phyloP scores from a whole-genome alignment of 331 rosid species.

The Stylosanthes scabra region DNA sequence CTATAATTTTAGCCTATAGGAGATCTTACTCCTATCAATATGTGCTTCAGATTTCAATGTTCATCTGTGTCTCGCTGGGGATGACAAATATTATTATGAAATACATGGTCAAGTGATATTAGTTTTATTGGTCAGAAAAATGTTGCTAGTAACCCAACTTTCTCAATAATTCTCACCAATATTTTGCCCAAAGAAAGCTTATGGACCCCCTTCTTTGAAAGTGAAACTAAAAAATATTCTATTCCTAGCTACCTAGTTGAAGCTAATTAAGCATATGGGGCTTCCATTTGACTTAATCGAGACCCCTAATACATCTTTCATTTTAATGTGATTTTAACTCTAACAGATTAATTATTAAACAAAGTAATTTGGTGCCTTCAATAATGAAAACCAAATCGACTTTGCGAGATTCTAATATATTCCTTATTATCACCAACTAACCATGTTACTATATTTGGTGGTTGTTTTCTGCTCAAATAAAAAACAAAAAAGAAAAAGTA shows the following conservation, averaged over 20 bases:
- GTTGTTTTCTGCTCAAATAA: slow-evolving; percentile 31
- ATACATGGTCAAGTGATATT: slow-evolving; percentile 34
- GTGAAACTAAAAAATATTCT: slow-evolving; percentile 29
- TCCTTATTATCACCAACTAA: background rate
- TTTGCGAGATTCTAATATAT: too few relatives aligned
- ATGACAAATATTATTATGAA: background rate
- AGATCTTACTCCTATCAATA: too few relatives aligned
- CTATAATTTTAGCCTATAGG: too few relatives aligned
- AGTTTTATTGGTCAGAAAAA: slow-evolving; percentile 65
- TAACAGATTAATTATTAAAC: too few relatives aligned
- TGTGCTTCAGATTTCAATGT: slow-evolving; percentile 24
- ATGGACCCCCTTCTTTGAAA: slow-evolving; percentile 48
- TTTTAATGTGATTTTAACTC: too few relatives aligned
- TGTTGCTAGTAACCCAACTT: slow-evolving; percentile 88
- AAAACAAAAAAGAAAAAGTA: slow-evolving; percentile 35
- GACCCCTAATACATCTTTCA: slow-evolving; percentile 35
- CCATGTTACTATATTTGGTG: too few relatives aligned
- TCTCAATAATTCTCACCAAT: slow-evolving; percentile 79
- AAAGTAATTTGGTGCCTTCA: too few relatives aligned
- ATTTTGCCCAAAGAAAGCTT: slow-evolving; percentile 52
- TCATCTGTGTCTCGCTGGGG: slow-evolving; percentile 8
- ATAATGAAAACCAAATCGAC: too few relatives aligned
- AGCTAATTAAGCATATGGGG: slow-evolving; percentile 24
- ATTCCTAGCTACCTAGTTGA: slow-evolving; percentile 42
- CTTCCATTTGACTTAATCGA: slow-evolving; percentile 62